Percentiles rank a stretch among this genome's conserved stretches.
phyloP scores from a whole-genome alignment of 352 stramenopile species.

The Pythium dissimile region DNA sequence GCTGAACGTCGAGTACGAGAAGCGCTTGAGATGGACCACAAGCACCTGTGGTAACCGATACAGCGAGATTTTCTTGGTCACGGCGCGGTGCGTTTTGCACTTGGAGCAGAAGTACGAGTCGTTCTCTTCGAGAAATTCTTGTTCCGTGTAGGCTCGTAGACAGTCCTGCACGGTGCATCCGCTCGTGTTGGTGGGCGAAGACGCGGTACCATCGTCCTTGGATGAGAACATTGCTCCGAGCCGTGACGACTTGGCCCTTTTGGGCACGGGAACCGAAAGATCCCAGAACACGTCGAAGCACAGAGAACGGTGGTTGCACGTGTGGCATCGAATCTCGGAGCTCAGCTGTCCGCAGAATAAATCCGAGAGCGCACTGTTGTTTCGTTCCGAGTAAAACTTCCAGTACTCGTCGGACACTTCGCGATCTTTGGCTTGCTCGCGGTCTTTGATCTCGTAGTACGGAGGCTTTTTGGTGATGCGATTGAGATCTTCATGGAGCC shows the following conservation, averaged over 20 bases:
- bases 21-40: slow-evolving; percentile 89
- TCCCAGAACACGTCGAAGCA: slow-evolving; percentile 89
- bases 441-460: slow-evolving; percentile 78
- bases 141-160: slow-evolving; percentile 65
- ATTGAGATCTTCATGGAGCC: slow-evolving; percentile 86
- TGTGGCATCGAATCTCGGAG: slow-evolving; percentile 71
- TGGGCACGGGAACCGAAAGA: slow-evolving; percentile 65
- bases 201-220: not conserved
- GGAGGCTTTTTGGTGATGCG: slow-evolving; percentile 58
- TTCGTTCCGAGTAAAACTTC: slow-evolving; percentile 73
- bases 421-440: slow-evolving; percentile 41
- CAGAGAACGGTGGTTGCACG: slow-evolving; percentile 63
- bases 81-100: slow-evolving; percentile 66
- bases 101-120: slow-evolving; percentile 74
- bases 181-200: not conserved
- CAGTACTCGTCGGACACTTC: slow-evolving; percentile 84
- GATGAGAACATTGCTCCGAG: slow-evolving; percentile 13
- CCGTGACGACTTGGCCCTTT: slow-evolving; percentile 46
- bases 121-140: slow-evolving; percentile 56
- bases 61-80: slow-evolving; percentile 73
- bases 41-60: slow-evolving; percentile 80
- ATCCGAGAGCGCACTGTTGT: slow-evolving; percentile 64
- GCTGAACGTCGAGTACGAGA: slow-evolving; percentile 76
- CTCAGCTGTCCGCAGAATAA: slow-evolving; percentile 82
- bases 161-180: slow-evolving; percentile 63